phyloP scores from a whole-genome alignment of 441 rosid species.

The Erodium chrysanthum region DNA sequence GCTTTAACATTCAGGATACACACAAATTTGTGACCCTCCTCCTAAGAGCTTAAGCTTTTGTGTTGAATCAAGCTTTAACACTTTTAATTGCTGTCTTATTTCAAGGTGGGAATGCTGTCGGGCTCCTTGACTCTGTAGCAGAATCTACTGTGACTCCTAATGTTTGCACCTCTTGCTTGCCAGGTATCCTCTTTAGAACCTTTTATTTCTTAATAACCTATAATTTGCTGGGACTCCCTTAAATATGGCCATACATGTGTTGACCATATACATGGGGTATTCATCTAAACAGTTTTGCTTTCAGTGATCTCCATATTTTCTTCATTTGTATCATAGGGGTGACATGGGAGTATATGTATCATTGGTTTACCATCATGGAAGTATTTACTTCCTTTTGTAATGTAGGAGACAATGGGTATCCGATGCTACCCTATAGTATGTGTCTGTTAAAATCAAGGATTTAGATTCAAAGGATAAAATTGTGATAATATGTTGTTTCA shows the following conservation, averaged over 20 bases:
- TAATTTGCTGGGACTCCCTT: not conserved
- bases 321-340: not conserved
- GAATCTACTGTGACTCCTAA: constrained; percentile 76
- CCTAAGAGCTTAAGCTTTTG: not conserved
- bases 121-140: constrained; percentile 88
- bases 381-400: constrained; percentile 1
- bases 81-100: constrained; percentile 16
- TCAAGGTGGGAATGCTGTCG: constrained; percentile 84
- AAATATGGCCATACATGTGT: not conserved
- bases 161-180: constrained; percentile 68
- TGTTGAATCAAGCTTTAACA: constrained; percentile 7
- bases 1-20: no score
- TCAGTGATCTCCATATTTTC: not conserved
- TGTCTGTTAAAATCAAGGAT: no score
- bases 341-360: not conserved
- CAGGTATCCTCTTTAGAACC: constrained; percentile 39
- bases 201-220: constrained; percentile 2
- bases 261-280: not conserved
- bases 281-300: not conserved
- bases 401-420: not conserved
- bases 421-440: not conserved
- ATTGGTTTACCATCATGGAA: not conserved
- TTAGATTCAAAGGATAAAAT: no score
- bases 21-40: no score
- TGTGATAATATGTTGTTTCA: no score